These are phyloP conservation scores for Verticillium dahliae DNA, from an alignment of 2,329 filamentous ascomycete genomes.

Conservation along the genomic window DNA sequence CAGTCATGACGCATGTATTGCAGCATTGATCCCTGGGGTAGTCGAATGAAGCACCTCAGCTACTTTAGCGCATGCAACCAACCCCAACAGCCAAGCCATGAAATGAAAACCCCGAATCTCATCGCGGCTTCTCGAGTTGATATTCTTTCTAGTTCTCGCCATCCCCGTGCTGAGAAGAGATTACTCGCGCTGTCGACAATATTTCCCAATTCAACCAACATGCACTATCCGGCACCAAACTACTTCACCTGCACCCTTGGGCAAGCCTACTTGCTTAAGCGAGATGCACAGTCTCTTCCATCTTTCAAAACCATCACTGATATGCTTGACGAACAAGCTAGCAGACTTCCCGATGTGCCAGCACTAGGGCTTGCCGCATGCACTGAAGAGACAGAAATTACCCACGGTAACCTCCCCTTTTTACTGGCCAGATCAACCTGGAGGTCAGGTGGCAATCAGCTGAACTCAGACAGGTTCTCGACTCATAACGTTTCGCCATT, in stretches of 20 bases:
- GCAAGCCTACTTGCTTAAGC: slow-evolving; percentile 35
- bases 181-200: background rate
- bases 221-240: slow-evolving; percentile 20
- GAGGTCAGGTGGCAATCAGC: background rate
- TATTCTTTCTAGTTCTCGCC: too few relatives aligned
- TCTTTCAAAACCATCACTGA: slow-evolving; percentile 38
- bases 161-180: too few relatives aligned
- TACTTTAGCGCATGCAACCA: too few relatives aligned
- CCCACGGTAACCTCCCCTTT: background rate
- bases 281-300: slow-evolving; percentile 17
- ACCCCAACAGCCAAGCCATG: too few relatives aligned
- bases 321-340: slow-evolving; percentile 42
- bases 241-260: slow-evolving; percentile 59
- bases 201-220: background rate
- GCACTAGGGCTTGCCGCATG: slow-evolving; percentile 43
- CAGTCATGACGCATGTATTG: too few relatives aligned
- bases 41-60: too few relatives aligned
- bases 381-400: background rate
- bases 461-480: slow-evolving; percentile 1
- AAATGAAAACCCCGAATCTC: too few relatives aligned
- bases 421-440: background rate
- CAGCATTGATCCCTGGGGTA: too few relatives aligned
- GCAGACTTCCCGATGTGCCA: slow-evolving; percentile 24
- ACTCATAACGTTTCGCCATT: slow-evolving; percentile 20
- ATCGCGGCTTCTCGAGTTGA: too few relatives aligned